Conservation (phyloP, 345 rosid species). For the Bruguiera parviflora region DNA sequence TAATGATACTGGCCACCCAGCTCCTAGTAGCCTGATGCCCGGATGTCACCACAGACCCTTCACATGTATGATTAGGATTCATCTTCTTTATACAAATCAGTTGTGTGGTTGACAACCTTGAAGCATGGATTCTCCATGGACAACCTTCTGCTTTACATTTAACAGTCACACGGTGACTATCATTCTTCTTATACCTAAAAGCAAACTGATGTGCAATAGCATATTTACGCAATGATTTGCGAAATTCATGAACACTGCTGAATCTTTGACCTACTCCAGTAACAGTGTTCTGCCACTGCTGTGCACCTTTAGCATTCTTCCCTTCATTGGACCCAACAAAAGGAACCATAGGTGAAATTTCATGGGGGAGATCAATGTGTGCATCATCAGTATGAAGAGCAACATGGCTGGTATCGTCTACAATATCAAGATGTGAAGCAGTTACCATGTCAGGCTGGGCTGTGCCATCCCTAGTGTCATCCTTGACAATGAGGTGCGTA, state of each 20-base stretch:
- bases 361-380: slow-evolving; percentile 43
- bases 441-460: slow-evolving; percentile 36
- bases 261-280: slow-evolving; percentile 94
- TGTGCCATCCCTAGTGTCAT: slow-evolving; percentile 48
- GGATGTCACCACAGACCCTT: slow-evolving; percentile 58
- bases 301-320: slow-evolving; percentile 66
- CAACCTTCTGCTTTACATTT: slow-evolving; percentile 96
- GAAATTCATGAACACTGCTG: slow-evolving; percentile 73
- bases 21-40: slow-evolving; percentile 90
- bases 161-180: slow-evolving; percentile 90
- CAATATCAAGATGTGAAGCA: slow-evolving; percentile 35
- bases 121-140: slow-evolving; percentile 97
- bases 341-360: slow-evolving; percentile 50
- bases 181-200: slow-evolving; percentile 86
- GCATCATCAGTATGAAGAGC: slow-evolving; percentile 35
- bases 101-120: slow-evolving; percentile 84
- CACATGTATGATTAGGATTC: slow-evolving; percentile 83
- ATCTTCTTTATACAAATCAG: slow-evolving; percentile 87
- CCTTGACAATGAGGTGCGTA: slow-evolving; percentile 32
- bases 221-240: slow-evolving; percentile 75
- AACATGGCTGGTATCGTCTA: slow-evolving; percentile 43
- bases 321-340: slow-evolving; percentile 41
- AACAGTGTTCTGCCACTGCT: slow-evolving; percentile 88
- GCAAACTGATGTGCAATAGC: slow-evolving; percentile 97
- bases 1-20: slow-evolving; percentile 94